Evolutionary conservation across 176 grass and related monocot species (phyloP).

Genomic region (Triticum timopheevii): DNA sequence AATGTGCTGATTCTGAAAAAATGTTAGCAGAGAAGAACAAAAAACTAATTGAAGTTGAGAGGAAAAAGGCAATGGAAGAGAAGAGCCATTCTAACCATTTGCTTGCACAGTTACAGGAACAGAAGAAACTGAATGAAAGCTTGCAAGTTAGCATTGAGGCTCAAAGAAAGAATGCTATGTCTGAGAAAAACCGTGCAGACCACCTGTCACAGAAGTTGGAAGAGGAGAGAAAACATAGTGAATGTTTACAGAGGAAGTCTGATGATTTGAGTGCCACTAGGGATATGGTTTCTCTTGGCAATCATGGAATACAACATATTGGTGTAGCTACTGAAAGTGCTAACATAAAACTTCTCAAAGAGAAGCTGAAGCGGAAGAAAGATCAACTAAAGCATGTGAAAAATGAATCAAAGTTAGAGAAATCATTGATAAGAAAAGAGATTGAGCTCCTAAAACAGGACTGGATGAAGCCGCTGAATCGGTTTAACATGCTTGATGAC

Average conservation of each 20-base stretch:
- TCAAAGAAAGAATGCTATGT: slow-evolving; percentile 36
- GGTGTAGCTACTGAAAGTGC: slow-evolving; percentile 39
- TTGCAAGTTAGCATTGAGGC: slow-evolving; percentile 44
- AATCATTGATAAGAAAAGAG: slow-evolving; percentile 67
- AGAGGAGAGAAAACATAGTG: slow-evolving; percentile 56
- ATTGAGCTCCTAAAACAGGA: slow-evolving; percentile 62
- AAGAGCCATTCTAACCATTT: slow-evolving; percentile 51
- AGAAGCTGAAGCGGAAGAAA: slow-evolving; percentile 95
- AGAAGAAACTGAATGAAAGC: slow-evolving; percentile 57
- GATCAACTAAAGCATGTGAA: slow-evolving; percentile 66
- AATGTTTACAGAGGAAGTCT: slow-evolving; percentile 44
- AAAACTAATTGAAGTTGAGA: slow-evolving; percentile 52
- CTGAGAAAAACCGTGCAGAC: slow-evolving; percentile 44
- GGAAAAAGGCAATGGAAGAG: slow-evolving; percentile 52
- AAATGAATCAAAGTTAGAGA: slow-evolving; percentile 67
- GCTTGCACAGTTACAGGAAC: slow-evolving; percentile 61
- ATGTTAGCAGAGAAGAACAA: slow-evolving; percentile 58
- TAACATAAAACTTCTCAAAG: slow-evolving; percentile 68
- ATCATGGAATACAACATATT: slow-evolving; percentile 12
- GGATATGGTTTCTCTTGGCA: slow-evolving; percentile 34
- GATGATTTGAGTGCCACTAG: slow-evolving; percentile 18
- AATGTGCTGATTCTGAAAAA: slow-evolving; percentile 58
- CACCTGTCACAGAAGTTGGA: slow-evolving; percentile 62
- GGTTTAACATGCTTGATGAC: slow-evolving; percentile 74
- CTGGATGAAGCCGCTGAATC: slow-evolving; percentile 55